Base-by-base conservation (phyloP, 1,284 basidiomycete species). In the Rhodotorula sp. region DNA sequence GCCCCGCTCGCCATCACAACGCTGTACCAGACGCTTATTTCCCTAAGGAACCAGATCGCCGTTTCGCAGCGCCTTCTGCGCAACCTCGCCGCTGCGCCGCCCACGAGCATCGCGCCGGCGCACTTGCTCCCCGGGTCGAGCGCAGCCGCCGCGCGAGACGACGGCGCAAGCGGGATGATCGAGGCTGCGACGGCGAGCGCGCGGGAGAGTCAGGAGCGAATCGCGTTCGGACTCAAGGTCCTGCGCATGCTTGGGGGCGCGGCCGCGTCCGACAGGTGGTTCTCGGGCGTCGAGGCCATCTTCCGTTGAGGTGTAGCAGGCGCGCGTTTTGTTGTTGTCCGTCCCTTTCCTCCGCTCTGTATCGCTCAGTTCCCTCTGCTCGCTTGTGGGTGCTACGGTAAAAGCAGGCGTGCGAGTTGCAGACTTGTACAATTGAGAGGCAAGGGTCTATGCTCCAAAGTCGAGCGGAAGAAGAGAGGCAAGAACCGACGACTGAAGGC, bases 1-100 rank as follows among this genome's bases (percentile, higher is more conserved):
- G 48, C 56, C 6, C 56, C 64, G 15, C 37, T 65, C 56, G 34
- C 56, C 64, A 48, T 58, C 56, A 50, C 64, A 13, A n/a, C 58
- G 48, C 54, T 65, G 48, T 57, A 41, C 48, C 64, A 65, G 34
- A 65, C 64, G 17, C 56, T 65, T 21, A 10, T 29, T 32, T 51
- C 48, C 2, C 57, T 65, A 6, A 36, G 36, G 15, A 17, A 10
- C 21, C 64, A 65, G 37, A 48, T 65, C 36, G 10, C 46, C 32
- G 27, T 34, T 19, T 65, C 64, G 46, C 56, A 65, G 56, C 57
- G 36, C 34, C 64, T 65, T 12, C 56, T 65, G n/a, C 46, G 56
- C 4, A 32, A n/a, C 36, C 34, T 58, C 46, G 36, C 48, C 46
- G 15, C 7, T 15, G 29, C 48, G 25, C 27, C 60, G 22, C 29